Conservation (phyloP, 208 protist species). For the Trypanosoma brucei region DNA sequence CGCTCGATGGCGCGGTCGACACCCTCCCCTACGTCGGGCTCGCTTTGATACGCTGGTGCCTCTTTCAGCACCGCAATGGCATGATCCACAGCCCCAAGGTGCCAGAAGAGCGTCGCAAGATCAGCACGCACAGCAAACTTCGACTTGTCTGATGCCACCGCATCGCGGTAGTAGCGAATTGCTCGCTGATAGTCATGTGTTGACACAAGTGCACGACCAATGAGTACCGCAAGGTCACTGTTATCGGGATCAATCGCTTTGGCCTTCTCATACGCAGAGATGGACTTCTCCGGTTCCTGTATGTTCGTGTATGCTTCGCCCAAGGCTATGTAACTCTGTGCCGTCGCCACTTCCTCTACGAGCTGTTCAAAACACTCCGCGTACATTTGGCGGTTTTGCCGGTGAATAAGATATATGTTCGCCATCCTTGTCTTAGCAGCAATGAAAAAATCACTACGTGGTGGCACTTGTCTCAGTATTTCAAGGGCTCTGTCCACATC, state of each 20-base stretch:
- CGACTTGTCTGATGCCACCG: constrained; percentile 57
- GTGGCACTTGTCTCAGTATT: constrained; percentile 71
- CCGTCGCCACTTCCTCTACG: constrained; percentile 66
- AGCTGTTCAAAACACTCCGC: constrained; percentile 89
- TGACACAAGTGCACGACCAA: constrained; percentile 89
- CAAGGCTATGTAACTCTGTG: constrained; percentile 76
- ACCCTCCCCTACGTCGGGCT: constrained; percentile 31
- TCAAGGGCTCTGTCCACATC: constrained; percentile 82
- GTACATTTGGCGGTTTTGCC: constrained; percentile 75
- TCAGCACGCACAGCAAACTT: constrained; percentile 82
- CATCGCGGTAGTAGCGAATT: constrained; percentile 88
- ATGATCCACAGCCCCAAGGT: constrained; percentile 59
- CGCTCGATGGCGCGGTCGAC: constrained; percentile 53
- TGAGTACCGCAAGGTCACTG: constrained; percentile 81
- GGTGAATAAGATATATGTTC: constrained; percentile 81
- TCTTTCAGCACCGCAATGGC: constrained; percentile 59
- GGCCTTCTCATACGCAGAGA: constrained; percentile 86
- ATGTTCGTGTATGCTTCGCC: constrained; percentile 87
- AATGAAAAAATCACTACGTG: constrained; percentile 70
- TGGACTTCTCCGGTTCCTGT: constrained; percentile 89
- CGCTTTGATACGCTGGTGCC: constrained; percentile 37
- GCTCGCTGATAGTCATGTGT: constrained; percentile 93
- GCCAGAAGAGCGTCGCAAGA: constrained; percentile 89
- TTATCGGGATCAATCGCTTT: constrained; percentile 78
- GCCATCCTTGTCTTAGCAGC: constrained; percentile 82